These are phyloP conservation scores for Saccharomyces hybrid DNA, from an alignment of 1,139 yeast genomes.

Conservation along the genomic window DNA sequence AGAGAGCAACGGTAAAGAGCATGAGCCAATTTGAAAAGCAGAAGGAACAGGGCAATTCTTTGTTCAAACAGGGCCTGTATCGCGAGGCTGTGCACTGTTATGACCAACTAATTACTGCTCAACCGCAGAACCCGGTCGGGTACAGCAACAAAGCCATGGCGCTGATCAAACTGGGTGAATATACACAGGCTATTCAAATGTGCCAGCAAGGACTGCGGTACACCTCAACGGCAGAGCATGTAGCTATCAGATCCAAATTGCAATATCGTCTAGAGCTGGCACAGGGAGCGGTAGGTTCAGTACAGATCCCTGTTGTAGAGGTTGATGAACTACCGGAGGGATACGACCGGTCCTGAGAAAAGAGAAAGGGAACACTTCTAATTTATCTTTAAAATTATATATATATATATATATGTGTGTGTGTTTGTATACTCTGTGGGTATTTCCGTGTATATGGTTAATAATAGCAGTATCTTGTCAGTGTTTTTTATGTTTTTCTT, in stretches of 20 bases:
- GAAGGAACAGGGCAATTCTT: slow-evolving; percentile 53
- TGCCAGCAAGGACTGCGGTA: slow-evolving; percentile 49
- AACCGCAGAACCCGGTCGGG: slow-evolving; percentile 51
- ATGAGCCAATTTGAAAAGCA: slow-evolving; percentile 23
- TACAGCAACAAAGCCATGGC: slow-evolving; percentile 79
- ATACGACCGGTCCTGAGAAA: slow-evolving; percentile 20
- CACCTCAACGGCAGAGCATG: slow-evolving; percentile 12
- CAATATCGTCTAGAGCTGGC: slow-evolving; percentile 52
- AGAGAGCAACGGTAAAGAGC: slow-evolving; percentile 6
- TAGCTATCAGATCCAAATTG: slow-evolving; percentile 41
- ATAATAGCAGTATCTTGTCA: neutral
- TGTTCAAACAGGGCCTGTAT: slow-evolving; percentile 49
- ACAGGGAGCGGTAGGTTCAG: slow-evolving; percentile 24
- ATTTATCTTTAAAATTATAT: slow-evolving; percentile 1
- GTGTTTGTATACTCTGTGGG: neutral
- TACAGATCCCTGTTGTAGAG: slow-evolving; percentile 36
- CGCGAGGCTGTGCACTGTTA: slow-evolving; percentile 54
- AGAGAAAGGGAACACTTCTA: neutral
- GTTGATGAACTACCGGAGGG: slow-evolving; percentile 43
- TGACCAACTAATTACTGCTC: slow-evolving; percentile 53
- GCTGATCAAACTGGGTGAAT: slow-evolving; percentile 47
- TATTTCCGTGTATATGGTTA: too few relatives aligned
- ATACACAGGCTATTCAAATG: slow-evolving; percentile 52
- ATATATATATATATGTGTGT: slow-evolving; percentile 1
- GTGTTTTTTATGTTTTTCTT: neutral